Evolutionary conservation across 2,329 filamentous ascomycete species (phyloP).

Genomic region (Colletotrichum gigasporum): DNA sequence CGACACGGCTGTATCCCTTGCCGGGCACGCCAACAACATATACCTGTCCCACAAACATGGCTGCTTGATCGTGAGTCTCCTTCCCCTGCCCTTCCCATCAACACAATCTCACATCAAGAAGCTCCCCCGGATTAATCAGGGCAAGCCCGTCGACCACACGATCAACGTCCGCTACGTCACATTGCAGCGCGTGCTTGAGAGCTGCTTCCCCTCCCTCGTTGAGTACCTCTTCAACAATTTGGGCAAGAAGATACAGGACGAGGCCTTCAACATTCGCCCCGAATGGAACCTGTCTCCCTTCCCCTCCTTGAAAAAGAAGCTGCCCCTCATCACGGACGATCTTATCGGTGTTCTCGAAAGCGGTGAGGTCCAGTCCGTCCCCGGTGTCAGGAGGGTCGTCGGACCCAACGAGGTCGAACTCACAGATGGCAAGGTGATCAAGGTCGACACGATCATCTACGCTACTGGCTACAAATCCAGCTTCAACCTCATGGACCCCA

Average conservation of each 20-base stretch:
- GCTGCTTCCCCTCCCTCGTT: constrained; percentile 37
- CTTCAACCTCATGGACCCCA: constrained; percentile 17
- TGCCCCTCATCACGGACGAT: constrained; percentile 38
- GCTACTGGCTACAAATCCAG: constrained; percentile 38
- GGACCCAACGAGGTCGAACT: constrained; percentile 35
- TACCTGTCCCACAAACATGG: constrained; percentile 53
- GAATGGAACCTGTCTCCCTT: constrained; percentile 39
- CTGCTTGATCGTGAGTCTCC: constrained; percentile 43
- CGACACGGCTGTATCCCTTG: constrained; percentile 46
- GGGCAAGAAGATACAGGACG: neutral
- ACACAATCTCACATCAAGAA: neutral
- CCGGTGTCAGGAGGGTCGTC: constrained; percentile 36
- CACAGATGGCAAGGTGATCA: constrained; percentile 34
- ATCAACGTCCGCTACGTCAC: neutral
- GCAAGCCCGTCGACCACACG: constrained; percentile 44
- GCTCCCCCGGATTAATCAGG: constrained; percentile 35
- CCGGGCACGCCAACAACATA: constrained; percentile 46
- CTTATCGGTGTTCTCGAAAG: constrained; percentile 38
- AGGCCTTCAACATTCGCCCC: constrained; percentile 36
- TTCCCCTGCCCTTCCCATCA: neutral
- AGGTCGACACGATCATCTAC: constrained; percentile 37
- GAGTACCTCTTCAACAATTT: constrained; percentile 31
- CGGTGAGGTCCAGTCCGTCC: constrained; percentile 38
- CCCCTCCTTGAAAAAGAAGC: constrained; percentile 31
- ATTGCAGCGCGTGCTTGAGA: neutral